Base-by-base conservation (phyloP, 805 yeast species). In the Zygoascus flipseniorum region DNA sequence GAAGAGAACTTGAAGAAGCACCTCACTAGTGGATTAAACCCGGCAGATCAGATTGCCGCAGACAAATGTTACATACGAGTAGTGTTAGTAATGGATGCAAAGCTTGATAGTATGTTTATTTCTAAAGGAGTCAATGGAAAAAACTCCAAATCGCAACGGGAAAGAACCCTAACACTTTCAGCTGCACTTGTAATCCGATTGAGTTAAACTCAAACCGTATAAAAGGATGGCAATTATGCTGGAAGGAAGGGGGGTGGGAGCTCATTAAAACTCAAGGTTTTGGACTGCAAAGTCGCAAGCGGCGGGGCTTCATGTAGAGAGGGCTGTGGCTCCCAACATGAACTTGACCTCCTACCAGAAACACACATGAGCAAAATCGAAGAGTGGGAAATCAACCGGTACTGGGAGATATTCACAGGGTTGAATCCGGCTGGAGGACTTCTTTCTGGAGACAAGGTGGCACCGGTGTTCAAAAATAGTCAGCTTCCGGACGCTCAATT, bases 321-420 rank as follows among this genome's bases (percentile, higher is more conserved):
- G 28, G 28, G 28, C 28, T 23, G 28, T 23, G 28, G 28, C 28
- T 23, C 28, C 28, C 28, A 23, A 23, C 28, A 4, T 23, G 6
- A 11, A 11, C 48, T 3, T 35, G 23, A 13, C n/a, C 39, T 28
- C 26, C 42, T 43, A 49, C 37, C 26, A 19, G 32, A 14, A 10
- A 26, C 35, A 35, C 32, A 26, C 46, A 59, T 59, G 62, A 47
- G 59, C 16, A 82, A 86, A 57, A 72, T 89, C 56, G 96, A 89
- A 68, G 93, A 89, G 62, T 89, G 96, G 86, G 99, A 93, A 71
- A 89, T 90, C 62, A 86, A 89, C 65, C 92, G 92, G 72, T 93
- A 89, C 76, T 93, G 99, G 99, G 96, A 93, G 70, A 90, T 93
- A 47, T 93, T 93, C 75, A 82, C 85, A 58, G 96, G 97, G 13